Evolutionary conservation across 495 filamentous ascomycete species (phyloP).

Genomic region (Aspergillus baeticus): DNA sequence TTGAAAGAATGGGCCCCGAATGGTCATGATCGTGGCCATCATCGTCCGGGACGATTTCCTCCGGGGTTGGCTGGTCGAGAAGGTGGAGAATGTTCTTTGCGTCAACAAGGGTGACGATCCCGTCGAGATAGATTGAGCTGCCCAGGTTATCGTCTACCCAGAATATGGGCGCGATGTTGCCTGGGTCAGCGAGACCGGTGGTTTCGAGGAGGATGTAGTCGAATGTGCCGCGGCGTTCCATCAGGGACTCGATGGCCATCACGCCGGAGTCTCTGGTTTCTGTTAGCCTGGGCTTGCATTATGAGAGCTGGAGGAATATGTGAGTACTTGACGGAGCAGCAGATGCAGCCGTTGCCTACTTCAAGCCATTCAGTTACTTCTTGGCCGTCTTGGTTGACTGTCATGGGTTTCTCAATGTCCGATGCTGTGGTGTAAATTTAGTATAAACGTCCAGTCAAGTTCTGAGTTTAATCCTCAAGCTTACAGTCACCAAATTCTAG

Average conservation of each 20-base stretch:
- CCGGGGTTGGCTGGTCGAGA: conserved; percentile 70
- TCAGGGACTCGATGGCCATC: conserved; percentile 90
- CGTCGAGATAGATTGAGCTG: conserved; percentile 92
- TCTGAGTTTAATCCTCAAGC: conserved; percentile 22
- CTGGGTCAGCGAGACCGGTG: conserved; percentile 91
- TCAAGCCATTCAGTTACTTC: conserved; percentile 94
- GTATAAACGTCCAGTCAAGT: neutral
- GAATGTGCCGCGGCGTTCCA: conserved; percentile 89
- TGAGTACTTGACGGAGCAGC: conserved; percentile 92
- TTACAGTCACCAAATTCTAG: conserved; percentile 93
- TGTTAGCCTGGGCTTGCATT: conserved; percentile 2
- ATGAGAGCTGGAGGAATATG: neutral
- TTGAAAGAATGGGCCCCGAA: conserved; percentile 69
- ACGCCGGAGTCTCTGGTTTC: conserved; percentile 77
- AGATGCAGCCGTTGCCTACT: conserved; percentile 95
- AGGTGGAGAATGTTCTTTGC: conserved; percentile 84
- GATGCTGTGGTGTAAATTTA: conserved; percentile 51
- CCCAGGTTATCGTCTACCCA: conserved; percentile 96
- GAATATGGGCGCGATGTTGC: conserved; percentile 92
- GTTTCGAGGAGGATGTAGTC: conserved; percentile 99
- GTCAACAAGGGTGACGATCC: conserved; percentile 94
- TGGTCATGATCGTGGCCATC: conserved; percentile 49
- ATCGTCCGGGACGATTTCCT: conserved; percentile 44
- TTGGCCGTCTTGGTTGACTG: conserved; percentile 79
- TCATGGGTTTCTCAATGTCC: conserved; percentile 93